These are phyloP conservation scores for Aspergillus caelatus DNA, from an alignment of 2,329 filamentous ascomycete species.

Conservation along the genomic window DNA sequence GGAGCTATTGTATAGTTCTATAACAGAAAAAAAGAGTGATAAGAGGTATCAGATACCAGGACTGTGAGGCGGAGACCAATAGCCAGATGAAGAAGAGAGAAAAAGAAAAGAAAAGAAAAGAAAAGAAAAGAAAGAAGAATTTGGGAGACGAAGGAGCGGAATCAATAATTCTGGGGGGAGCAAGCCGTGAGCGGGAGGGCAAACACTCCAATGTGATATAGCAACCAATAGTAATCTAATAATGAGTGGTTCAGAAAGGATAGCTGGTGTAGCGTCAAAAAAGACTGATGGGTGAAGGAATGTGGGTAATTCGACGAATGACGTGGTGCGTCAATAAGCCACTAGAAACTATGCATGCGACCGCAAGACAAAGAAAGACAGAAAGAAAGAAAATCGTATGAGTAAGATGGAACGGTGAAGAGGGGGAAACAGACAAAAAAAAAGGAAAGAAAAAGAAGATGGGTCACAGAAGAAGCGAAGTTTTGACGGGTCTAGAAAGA, in stretches of 20 bases:
- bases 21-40: not conserved
- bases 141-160: not conserved
- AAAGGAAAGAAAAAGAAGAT: conserved; percentile 10
- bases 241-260: conserved; percentile 6
- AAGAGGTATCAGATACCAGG: not conserved
- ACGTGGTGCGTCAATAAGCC: not conserved
- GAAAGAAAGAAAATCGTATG: conserved; percentile 8
- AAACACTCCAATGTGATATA: not conserved
- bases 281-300: conserved; percentile 8
- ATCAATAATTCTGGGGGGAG: not conserved
- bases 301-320: conserved; percentile 6
- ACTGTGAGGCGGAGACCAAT: not conserved
- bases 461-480: conserved; percentile 7
- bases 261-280: conserved; percentile 3
- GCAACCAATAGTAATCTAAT: conserved; percentile 4
- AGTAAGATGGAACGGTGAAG: conserved; percentile 5
- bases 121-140: not conserved
- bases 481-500: conserved; percentile 5
- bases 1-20: not conserved
- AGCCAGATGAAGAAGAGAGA: not conserved
- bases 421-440: not conserved
- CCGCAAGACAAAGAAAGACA: conserved; percentile 4
- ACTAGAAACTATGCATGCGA: not conserved
- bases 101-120: not conserved
- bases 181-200: not conserved